Evolutionary conservation across 2,329 filamentous ascomycete species (phyloP), one percentile per base, ranked within the genome.

Genomic region (Ophiocordyceps australis): DNA sequence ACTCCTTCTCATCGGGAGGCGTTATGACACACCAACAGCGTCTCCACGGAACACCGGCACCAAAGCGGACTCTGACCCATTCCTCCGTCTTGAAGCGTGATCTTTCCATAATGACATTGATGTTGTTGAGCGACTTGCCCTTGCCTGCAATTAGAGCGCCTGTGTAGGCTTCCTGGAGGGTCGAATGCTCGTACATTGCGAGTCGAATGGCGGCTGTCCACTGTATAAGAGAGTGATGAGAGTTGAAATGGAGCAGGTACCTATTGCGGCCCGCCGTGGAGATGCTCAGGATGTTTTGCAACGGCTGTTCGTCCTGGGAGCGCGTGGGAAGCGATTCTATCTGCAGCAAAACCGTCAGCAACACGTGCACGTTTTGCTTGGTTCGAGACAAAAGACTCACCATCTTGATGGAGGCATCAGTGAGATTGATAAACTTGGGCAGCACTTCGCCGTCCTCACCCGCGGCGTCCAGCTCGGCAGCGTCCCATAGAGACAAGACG

Each of bases 371-470:
- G n/a, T n/a, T n/a, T n/a, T n/a, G n/a, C n/a, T n/a, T n/a, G 11
- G 9, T 4, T 7, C n/a, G 17, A 13, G 9, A 7, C 5, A 10
- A 24, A 23, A 11, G 12, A 33, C 52, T 38, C 63, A 94, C 89
- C 83, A 95, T 94, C 52, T 92, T 93, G 39, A 98, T 83, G 0
- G 89, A 93, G 13, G 89, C 89, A 62, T 98, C 89, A 6, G 89
- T 92, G 31, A 98, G 55, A 44, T 98, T 98, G 49, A 98, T 85
- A 47, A 94, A 98, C 26, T 80, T 89, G 17, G 83, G 82, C 22
- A 86, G 58, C 24, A 92, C 79, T 43, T 92, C 80, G 35, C 74
- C 78, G 40, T 89, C 72, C 38, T 82, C 75, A 19, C 80, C 82
- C 9, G 81, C 85, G 20, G 72, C 73, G 54, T 98, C 89, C 30